Base-by-base conservation (phyloP, 2,329 filamentous ascomycete species). In the Fusarium pseudograminearum region DNA sequence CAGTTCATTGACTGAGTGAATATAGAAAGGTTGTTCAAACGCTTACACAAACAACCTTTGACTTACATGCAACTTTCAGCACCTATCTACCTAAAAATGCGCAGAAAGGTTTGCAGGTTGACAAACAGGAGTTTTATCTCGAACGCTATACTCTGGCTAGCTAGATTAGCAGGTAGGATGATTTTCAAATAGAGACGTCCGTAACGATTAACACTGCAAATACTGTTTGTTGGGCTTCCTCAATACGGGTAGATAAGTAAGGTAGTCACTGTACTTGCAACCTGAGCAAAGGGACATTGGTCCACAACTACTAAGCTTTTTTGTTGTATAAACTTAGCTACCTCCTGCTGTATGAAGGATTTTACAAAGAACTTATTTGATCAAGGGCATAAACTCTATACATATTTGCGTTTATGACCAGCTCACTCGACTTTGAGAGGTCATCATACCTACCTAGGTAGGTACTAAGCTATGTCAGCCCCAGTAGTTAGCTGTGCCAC, bases 401-500 rank as follows among this genome's bases (percentile, higher is more conserved):
- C 5, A 20, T 18, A 30, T 12, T 28, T 45, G 10, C 10, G 12
- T 28, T 28, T 10, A 15, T 42, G 14, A 4, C 7, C 8, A 3
- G 7, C 24, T 45, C 15, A 26, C 7, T 44, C 5, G 22, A 44
- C 40, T 42, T 42, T 24, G 40, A 42, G 22, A 42, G 15, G 22
- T 42, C 26, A 28, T 28, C 26, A 28, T 28, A 28, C 26, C 9
- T 28, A 28, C 26, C 26, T n/a, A n/a, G n/a, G n/a, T n/a, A n/a
- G n/a, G n/a, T n/a, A n/a, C n/a, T n/a, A n/a, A 8, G 33, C 5
- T 7, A 24, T 48, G 31, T 50, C 34, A 52, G 48, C 61, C 54
- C 62, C 36, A 48, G 40, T 20, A 33, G 24, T 40, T 16, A 33
- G 24, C 46, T 16, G 24, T 62, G 40, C 61, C 22, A n/a, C 48